Evolutionary conservation across 768 basidiomycete genomes (phyloP), one percentile per base, ranked within the genome.

Genomic region (Mycena filopes): DNA sequence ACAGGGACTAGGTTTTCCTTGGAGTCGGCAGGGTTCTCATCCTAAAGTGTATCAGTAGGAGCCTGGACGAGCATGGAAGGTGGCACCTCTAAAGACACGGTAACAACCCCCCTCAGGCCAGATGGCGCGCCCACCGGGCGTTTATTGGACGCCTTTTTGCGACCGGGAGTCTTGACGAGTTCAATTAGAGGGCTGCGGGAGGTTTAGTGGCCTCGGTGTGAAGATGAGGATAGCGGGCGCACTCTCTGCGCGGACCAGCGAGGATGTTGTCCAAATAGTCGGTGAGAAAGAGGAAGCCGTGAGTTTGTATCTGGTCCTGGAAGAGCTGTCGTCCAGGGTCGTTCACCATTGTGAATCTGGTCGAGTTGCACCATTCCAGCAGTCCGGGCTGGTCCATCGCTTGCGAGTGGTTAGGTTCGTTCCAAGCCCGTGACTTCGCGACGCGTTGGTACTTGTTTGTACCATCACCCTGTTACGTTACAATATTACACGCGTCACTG

Each of bases 141-240:
- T 69, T 82, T 86, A 4, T 80, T 78, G 16, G 83, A 75, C 50
- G 80, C 82, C 77, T 86, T 92, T 76, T 86, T 92, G 46, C 92
- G 86, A 31, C 91, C 89, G 16, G 93, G 93, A 1, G 94, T 95
- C 78, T 95, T 95, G 3, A 95, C 87, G 20, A 95, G 83, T 56
- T 94, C 92, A 43, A 93, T 88, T 18, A 94, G 84, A 10, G 87
- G 85, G 49, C 93, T 94, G 66, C 18, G 42, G 0, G 33, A n/a
- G 16, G 15, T 45, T 21, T 70, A 64, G 53, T 18, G 53, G 53
- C 28, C 25, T 18, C 25, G 36, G 12, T 29, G 28, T 21, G 36
- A 9, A 31, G 29, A 53, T 25, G 23, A 62, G 23, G 18, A 67
- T 28, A 40, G 25, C 23, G 49, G 5, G 49, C 86, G 50, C 70